These are phyloP conservation scores for Lipomyces chichibuensis DNA, from an alignment of 805 yeast genomes.

Conservation along the genomic window DNA sequence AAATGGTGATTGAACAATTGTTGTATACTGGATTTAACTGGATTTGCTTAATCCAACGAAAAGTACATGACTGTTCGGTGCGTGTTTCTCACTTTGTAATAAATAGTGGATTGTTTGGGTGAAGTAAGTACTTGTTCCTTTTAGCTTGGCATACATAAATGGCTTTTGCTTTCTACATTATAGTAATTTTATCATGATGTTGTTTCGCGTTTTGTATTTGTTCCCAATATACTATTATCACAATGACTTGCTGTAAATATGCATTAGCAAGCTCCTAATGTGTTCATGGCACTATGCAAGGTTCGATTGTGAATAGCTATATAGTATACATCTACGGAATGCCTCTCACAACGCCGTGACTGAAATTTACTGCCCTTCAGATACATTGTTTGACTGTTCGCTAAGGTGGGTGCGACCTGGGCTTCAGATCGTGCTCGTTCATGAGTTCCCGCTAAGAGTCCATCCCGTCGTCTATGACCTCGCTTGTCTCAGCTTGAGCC, in stretches of 20 bases:
- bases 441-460: neutral
- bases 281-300: neutral
- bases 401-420: neutral
- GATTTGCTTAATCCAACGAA: neutral
- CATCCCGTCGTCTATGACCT: neutral
- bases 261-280: no score
- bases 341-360: neutral
- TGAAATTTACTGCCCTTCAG: neutral
- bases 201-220: neutral
- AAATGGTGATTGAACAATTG: neutral
- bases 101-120: conserved; percentile 1
- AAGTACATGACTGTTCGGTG: neutral
- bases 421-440: no score
- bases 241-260: neutral
- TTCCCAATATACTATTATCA: neutral
- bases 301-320: neutral
- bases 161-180: neutral
- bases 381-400: neutral
- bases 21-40: neutral
- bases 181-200: neutral
- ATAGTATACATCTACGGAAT: neutral
- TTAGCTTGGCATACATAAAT: neutral
- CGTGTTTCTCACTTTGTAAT: neutral
- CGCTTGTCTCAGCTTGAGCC: neutral
- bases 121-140: neutral